Evolutionary conservation across 805 yeast genomes (phyloP), one percentile per base, ranked within the genome.

Genomic region (Cyberlindnera bimundalis): DNA sequence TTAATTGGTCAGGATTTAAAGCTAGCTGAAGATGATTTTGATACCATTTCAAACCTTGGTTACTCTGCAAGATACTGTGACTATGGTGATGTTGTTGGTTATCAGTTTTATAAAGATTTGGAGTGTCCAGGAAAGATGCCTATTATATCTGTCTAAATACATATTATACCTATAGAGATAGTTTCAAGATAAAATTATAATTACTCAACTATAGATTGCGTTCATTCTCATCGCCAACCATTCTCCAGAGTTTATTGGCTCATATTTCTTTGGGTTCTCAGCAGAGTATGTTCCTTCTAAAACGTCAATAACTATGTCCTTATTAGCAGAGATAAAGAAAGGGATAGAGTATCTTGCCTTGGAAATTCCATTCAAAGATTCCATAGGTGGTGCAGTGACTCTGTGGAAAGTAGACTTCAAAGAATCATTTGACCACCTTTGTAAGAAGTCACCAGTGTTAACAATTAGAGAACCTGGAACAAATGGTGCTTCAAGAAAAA

Each of bases 11-110:
- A 37, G 5, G 58, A 19, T 27, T 42, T 58, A 50, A 54, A 39
- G 36, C 59, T 67, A 40, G 43, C 64, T 36, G 61, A 59, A 5
- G 69, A 61, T 20, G 74, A 68, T 41, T 54, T 68, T 18, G 50
- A 53, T 1, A 45, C 51, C 11, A 53, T 69, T 14, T 50, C 62
- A 1, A 18, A 34, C 19, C 49, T 61, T 15, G 65, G 62, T 7
- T 51, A 48, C 38, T 34, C 43, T 5, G 54, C 44, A 10, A 50
- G 66, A 48, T 62, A 62, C 37, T 53, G 63, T 13, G 66, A 62
- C 42, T 62, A 54, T 42, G 65, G 66, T 8, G 60, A 58, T 2
- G 42, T 36, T 25, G 63, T 56, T 24, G 65, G 65, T 3, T 61
- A 61, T 34, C 51, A 55, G 58, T 61, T 58, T 41, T 62, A 59